Evolutionary conservation across 306 rosid genomes (phyloP).

Genomic region (Quercus rubra): DNA sequence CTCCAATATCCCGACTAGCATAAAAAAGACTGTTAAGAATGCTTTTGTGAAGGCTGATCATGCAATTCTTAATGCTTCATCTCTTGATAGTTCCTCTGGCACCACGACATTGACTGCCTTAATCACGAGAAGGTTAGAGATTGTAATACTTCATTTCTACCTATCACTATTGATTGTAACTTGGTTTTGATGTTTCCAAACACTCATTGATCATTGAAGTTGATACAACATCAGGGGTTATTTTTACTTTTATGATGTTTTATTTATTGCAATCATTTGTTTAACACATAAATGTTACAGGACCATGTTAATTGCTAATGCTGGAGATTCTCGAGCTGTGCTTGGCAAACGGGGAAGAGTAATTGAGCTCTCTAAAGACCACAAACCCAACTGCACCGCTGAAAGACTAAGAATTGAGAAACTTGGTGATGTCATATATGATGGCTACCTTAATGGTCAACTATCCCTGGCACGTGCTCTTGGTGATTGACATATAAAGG

Average conservation of each 20-base stretch:
- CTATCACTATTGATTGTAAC: background rate
- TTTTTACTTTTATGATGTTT: background rate
- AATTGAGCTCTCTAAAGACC: conserved; percentile 60
- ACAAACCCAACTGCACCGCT: conserved; percentile 63
- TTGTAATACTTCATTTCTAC: background rate
- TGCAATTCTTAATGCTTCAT: conserved; percentile 51
- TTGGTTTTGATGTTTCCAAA: background rate
- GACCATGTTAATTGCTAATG: conserved; percentile 53
- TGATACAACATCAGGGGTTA: background rate
- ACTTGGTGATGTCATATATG: conserved; percentile 59
- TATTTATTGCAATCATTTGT: background rate
- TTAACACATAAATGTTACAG: conserved; percentile 26
- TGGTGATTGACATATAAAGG: conserved; percentile 78
- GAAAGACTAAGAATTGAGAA: conserved; percentile 70
- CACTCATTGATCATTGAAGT: background rate
- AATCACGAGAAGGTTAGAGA: conserved; percentile 47
- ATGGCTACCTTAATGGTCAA: conserved; percentile 69
- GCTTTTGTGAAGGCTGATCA: conserved; percentile 57
- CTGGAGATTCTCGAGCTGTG: conserved; percentile 66
- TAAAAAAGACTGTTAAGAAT: conserved; percentile 43
- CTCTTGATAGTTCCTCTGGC: conserved; percentile 60
- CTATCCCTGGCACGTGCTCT: conserved; percentile 61
- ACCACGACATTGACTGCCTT: conserved; percentile 52
- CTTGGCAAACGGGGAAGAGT: conserved; percentile 63
- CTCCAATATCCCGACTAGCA: conserved; percentile 35